Percentiles rank a stretch among this genome's conserved stretches.
phyloP scores from a whole-genome alignment of 2,329 filamentous ascomycete species.

The Cladosporium velox region DNA sequence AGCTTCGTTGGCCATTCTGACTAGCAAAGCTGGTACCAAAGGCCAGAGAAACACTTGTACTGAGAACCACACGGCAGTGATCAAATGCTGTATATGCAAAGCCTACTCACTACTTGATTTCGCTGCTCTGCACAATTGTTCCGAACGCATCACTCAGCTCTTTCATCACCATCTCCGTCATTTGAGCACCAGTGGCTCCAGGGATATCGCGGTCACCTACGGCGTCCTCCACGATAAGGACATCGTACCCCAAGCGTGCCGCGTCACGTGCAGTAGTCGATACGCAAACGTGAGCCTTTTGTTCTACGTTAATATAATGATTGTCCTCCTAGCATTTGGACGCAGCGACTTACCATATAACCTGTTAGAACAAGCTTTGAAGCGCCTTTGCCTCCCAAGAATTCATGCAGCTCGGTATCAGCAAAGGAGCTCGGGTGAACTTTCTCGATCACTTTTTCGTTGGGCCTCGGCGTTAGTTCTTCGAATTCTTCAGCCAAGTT shows the following conservation, averaged over 20 bases:
- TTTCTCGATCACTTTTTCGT: slow-evolving; percentile 64
- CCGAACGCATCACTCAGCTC: slow-evolving; percentile 66
- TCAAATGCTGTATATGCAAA: too few relatives aligned
- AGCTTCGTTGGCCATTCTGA: too few relatives aligned
- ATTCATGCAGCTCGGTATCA: slow-evolving; percentile 60
- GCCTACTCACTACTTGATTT: slow-evolving; percentile 37
- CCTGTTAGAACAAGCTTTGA: slow-evolving; percentile 64
- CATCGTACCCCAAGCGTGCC: slow-evolving; percentile 63
- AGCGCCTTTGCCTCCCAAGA: slow-evolving; percentile 49
- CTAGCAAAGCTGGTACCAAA: too few relatives aligned
- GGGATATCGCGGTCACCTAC: slow-evolving; percentile 69
- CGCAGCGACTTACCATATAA: slow-evolving; percentile 51
- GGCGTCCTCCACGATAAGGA: slow-evolving; percentile 61
- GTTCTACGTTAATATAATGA: neutral
- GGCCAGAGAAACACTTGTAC: too few relatives aligned
- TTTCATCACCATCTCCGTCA: slow-evolving; percentile 55
- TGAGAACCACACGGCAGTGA: too few relatives aligned
- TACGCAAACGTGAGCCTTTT: slow-evolving; percentile 64
- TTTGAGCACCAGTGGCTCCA: slow-evolving; percentile 57
- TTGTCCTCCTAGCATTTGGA: neutral
- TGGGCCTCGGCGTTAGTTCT: slow-evolving; percentile 55
- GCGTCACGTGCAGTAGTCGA: slow-evolving; percentile 64
- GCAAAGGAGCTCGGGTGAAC: slow-evolving; percentile 61
- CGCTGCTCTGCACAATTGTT: slow-evolving; percentile 56
- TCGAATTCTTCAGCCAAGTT: slow-evolving; percentile 61